phyloP scores from a whole-genome alignment of 2,329 filamentous ascomycete genomes.

The Eutypella sp. region DNA sequence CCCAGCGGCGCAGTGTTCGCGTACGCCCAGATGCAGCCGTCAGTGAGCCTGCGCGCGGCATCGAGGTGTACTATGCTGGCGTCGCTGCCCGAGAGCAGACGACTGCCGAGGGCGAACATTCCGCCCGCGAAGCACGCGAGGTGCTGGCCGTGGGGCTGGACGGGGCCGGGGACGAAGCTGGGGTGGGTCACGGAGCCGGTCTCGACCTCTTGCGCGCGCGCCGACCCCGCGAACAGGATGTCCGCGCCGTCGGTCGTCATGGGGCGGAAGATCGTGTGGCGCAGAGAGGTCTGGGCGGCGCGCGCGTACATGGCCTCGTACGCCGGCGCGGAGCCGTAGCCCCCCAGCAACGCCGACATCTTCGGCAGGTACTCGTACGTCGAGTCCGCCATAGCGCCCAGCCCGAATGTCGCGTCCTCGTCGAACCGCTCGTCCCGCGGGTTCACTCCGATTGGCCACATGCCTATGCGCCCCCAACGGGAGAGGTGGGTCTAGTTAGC shows the following conservation, averaged over 20 bases:
- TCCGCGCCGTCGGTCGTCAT: constrained; percentile 54
- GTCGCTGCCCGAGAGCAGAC: constrained; percentile 35
- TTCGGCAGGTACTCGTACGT: constrained; percentile 50
- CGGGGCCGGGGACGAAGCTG: constrained; percentile 23
- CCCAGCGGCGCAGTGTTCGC: constrained; percentile 40
- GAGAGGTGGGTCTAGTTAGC: too few species aligned
- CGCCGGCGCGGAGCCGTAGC: constrained; percentile 39
- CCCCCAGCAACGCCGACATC: constrained; percentile 51
- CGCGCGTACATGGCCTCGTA: constrained; percentile 58
- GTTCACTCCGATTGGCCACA: constrained; percentile 66
- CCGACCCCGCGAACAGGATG: constrained; percentile 53
- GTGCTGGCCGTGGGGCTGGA: constrained; percentile 37
- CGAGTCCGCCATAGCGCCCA: constrained; percentile 34
- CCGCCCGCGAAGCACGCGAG: constrained; percentile 49
- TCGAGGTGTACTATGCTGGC: constrained; percentile 40
- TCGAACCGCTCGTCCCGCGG: constrained; percentile 44
- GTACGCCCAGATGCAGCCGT: constrained; percentile 51
- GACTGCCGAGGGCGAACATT: constrained; percentile 44
- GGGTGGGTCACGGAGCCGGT: not conserved
- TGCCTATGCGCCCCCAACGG: too few species aligned
- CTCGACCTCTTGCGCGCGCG: constrained; percentile 14
- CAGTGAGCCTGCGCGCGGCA: constrained; percentile 38
- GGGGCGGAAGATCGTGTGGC: too few species aligned
- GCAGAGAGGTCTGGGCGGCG: constrained; percentile 24
- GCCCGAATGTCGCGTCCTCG: constrained; percentile 25